Conservation (phyloP, 2,329 filamentous ascomycete species). For the Claviceps spartinae region DNA sequence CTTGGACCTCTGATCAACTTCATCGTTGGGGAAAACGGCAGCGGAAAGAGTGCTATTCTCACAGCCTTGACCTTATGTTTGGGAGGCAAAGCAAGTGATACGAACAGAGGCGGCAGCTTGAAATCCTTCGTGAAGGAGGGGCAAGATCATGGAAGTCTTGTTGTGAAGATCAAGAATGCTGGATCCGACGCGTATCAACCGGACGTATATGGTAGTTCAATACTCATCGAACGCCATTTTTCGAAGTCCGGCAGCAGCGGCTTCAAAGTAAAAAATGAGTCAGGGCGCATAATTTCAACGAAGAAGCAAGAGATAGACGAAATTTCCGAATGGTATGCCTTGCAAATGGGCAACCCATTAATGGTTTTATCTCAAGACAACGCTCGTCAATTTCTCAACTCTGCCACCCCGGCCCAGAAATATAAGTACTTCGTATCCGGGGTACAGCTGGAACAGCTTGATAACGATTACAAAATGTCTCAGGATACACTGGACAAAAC, state of each 20-base stretch:
- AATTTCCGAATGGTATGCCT: slow-evolving; percentile 80
- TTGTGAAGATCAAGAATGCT: slow-evolving; percentile 82
- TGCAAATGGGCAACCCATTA: slow-evolving; percentile 94
- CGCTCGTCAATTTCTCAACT: slow-evolving; percentile 82
- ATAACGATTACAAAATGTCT: slow-evolving; percentile 79
- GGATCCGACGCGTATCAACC: slow-evolving; percentile 74
- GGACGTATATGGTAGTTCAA: slow-evolving; percentile 69
- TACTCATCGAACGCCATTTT: slow-evolving; percentile 87
- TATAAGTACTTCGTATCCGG: slow-evolving; percentile 96
- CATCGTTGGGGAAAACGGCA: slow-evolving; percentile 93
- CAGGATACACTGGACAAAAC: slow-evolving; percentile 63
- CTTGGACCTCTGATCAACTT: slow-evolving; percentile 97
- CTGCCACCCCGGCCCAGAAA: slow-evolving; percentile 69
- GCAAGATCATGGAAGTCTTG: slow-evolving; percentile 58
- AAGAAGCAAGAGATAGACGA: slow-evolving; percentile 83
- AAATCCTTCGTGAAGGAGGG: slow-evolving; percentile 89
- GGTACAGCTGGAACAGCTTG: slow-evolving; percentile 82
- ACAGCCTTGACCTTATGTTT: slow-evolving; percentile 88
- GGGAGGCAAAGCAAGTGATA: slow-evolving; percentile 86
- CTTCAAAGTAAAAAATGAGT: slow-evolving; percentile 73
- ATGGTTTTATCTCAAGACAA: slow-evolving; percentile 93
- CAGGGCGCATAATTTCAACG: slow-evolving; percentile 58
- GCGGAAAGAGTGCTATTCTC: slow-evolving; percentile 89
- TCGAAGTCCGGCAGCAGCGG: slow-evolving; percentile 58
- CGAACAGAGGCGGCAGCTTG: slow-evolving; percentile 79